Conservation (phyloP, 352 stramenopile species). For the Phytopythium chamaehyphon region DNA sequence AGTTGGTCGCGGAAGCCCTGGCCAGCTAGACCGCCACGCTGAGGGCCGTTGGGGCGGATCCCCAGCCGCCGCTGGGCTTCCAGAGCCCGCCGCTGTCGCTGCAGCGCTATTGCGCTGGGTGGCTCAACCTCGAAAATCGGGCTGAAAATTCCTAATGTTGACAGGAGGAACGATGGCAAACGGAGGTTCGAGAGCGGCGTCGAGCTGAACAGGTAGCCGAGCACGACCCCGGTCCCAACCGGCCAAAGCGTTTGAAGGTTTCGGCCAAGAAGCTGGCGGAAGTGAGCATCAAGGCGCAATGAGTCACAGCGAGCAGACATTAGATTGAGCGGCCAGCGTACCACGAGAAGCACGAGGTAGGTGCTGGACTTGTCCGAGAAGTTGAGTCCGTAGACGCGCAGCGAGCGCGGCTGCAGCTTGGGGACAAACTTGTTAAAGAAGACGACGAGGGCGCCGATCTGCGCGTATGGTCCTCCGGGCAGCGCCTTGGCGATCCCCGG, state of each 20-base stretch:
- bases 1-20: slow-evolving; percentile 83
- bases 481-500: slow-evolving; percentile 35
- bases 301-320: background rate
- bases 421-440: slow-evolving; percentile 82
- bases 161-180: slow-evolving; percentile 69
- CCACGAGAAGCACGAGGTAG: slow-evolving; percentile 69
- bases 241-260: slow-evolving; percentile 50
- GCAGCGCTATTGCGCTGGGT: slow-evolving; percentile 47
- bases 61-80: slow-evolving; percentile 70
- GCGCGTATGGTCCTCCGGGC: slow-evolving; percentile 60
- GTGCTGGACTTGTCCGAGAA: slow-evolving; percentile 84
- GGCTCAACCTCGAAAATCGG: slow-evolving; percentile 82
- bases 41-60: slow-evolving; percentile 27
- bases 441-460: slow-evolving; percentile 67
- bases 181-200: slow-evolving; percentile 69
- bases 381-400: slow-evolving; percentile 58
- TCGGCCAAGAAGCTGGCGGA: slow-evolving; percentile 66
- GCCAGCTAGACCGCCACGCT: slow-evolving; percentile 19
- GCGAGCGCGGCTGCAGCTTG: slow-evolving; percentile 58
- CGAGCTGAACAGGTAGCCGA: slow-evolving; percentile 63
- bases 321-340: slow-evolving; percentile 21
- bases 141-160: slow-evolving; percentile 59
- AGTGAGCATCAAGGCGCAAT: too few relatives aligned
- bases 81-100: slow-evolving; percentile 66
- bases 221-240: slow-evolving; percentile 54